These are phyloP conservation scores for Lentinula guzmanii DNA, from an alignment of 768 basidiomycete genomes.

Conservation along the genomic window DNA sequence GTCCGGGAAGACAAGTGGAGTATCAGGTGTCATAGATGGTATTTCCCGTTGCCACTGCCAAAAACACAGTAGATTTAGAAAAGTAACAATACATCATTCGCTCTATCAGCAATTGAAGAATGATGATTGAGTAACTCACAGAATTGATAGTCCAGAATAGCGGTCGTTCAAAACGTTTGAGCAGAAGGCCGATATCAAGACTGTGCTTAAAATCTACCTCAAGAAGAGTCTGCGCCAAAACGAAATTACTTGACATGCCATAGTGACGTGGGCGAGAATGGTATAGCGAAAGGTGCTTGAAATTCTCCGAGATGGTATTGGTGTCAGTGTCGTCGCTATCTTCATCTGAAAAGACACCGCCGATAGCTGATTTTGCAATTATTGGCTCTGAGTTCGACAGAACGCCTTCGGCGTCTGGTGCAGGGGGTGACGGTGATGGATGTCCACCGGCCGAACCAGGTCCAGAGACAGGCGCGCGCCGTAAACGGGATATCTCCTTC, in stretches of 20 bases:
- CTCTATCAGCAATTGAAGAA: background rate
- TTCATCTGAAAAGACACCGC: background rate
- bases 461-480: background rate
- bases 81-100: background rate
- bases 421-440: background rate
- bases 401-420: background rate
- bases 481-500: background rate
- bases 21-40: background rate
- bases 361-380: background rate
- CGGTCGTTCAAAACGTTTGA: slow-evolving; percentile 9
- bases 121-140: slow-evolving; percentile 10
- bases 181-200: background rate
- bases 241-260: slow-evolving; percentile 31
- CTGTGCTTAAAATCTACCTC: slow-evolving; percentile 24
- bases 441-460: background rate
- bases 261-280: slow-evolving; percentile 14
- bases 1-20: slow-evolving; percentile 36
- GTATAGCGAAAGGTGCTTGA: background rate
- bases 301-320: background rate
- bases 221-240: slow-evolving; percentile 28
- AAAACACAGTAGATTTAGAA: background rate
- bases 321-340: background rate
- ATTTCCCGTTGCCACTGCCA: slow-evolving; percentile 4
- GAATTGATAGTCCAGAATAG: slow-evolving; percentile 19
- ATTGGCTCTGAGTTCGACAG: background rate